These are phyloP conservation scores for Mortierella sp. DNA, from an alignment of 371 early-diverging fungal species.

Conservation along the genomic window DNA sequence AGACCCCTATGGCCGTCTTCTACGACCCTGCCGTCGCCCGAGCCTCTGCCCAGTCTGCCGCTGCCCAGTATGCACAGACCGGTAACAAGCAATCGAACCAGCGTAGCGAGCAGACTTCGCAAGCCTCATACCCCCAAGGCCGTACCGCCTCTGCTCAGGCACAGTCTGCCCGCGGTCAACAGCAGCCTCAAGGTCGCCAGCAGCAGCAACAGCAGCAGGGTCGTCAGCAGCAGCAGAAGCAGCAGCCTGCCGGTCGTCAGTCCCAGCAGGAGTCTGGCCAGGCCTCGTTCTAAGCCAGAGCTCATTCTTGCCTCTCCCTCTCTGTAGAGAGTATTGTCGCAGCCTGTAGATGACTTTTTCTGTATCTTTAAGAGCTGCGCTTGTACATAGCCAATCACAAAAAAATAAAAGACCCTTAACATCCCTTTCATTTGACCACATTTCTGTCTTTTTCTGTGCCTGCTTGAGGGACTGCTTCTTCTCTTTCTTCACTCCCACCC, in stretches of 20 bases:
- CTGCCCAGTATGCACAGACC: not conserved
- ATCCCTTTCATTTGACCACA: too few relatives aligned
- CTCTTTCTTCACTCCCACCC: too few relatives aligned
- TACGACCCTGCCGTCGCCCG: not conserved
- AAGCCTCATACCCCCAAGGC: constrained; percentile 8
- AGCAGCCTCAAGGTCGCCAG: not conserved
- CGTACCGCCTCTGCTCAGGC: constrained; percentile 7
- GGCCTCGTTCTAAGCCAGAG: not conserved
- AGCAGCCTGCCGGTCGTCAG: not conserved
- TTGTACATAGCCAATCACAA: too few relatives aligned
- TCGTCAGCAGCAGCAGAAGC: constrained; percentile 1
- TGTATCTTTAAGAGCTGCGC: not conserved
- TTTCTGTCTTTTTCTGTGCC: too few relatives aligned
- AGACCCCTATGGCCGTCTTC: not conserved
- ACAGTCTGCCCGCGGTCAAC: not conserved
- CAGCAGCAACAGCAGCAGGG: constrained; percentile 11
- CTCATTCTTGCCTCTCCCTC: not conserved
- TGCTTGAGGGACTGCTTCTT: too few relatives aligned
- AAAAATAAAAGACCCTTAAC: too few relatives aligned
- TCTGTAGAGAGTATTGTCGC: not conserved
- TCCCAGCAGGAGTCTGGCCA: not conserved
- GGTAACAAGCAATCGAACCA: not conserved
- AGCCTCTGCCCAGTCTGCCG: not conserved
- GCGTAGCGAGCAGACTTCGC: not conserved
- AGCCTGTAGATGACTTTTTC: not conserved